Conservation (phyloP, 2,329 filamentous ascomycete genomes). For the Botryotinia convoluta region DNA sequence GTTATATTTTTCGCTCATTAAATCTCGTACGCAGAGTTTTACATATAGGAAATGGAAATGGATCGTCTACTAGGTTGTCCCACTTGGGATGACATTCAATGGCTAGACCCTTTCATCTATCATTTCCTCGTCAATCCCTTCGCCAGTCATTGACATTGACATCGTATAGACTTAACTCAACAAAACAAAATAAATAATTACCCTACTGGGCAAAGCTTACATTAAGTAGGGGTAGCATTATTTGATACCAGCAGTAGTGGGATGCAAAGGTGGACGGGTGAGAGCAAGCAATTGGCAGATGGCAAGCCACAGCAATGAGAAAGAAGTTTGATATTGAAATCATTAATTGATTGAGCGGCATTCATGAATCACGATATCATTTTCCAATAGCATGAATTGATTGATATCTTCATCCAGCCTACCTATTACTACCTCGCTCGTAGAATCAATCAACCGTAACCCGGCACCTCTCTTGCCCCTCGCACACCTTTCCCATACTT, state of each 20-base stretch:
- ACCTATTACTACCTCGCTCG: neutral
- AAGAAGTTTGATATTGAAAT: neutral
- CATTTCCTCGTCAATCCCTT: neutral
- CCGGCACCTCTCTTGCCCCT: neutral
- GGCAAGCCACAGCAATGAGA: neutral
- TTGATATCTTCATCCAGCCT: neutral
- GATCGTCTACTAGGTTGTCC: neutral
- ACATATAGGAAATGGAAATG: neutral
- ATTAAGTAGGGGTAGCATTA: neutral
- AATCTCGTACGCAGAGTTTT: neutral
- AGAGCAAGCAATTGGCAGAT: neutral
- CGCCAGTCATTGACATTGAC: neutral
- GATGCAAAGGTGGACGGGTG: slow-evolving; percentile 4
- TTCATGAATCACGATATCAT: neutral
- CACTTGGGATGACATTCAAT: slow-evolving; percentile 10
- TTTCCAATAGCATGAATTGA: neutral
- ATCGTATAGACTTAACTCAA: neutral
- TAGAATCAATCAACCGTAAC: slow-evolving; percentile 1
- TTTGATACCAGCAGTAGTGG: slow-evolving; percentile 9
- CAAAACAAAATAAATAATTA: neutral
- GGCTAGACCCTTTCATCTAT: neutral
- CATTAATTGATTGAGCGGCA: neutral
- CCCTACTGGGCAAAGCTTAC: neutral
- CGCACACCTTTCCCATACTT: neutral
- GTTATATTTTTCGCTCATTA: neutral